Evolutionary conservation across 1,139 yeast species (phyloP).

Genomic region (Casaregolazyma lundiana): DNA sequence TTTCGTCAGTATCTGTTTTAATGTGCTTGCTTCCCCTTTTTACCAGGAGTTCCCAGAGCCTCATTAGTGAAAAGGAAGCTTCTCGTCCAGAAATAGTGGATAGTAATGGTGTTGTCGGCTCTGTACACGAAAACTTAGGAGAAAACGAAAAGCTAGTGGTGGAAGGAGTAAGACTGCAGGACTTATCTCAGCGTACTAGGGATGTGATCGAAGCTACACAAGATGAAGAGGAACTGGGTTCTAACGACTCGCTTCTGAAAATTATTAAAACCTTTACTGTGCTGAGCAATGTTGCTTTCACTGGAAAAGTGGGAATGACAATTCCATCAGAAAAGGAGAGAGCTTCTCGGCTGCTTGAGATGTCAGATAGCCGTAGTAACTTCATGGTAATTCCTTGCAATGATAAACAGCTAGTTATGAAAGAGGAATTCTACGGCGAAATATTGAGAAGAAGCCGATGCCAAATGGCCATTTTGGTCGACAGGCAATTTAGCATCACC

Average conservation of each 20-base stretch:
- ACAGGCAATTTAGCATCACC: slow-evolving; percentile 17
- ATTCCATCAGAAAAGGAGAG: slow-evolving; percentile 39
- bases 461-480: slow-evolving; percentile 18
- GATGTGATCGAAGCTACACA: slow-evolving; percentile 62
- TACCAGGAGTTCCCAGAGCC: slow-evolving; percentile 2
- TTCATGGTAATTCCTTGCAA: slow-evolving; percentile 21
- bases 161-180: slow-evolving; percentile 51
- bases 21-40: slow-evolving; percentile 35
- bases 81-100: too few relatives aligned
- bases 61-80: slow-evolving; percentile 16
- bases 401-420: slow-evolving; percentile 10
- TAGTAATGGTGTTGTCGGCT: too few relatives aligned
- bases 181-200: slow-evolving; percentile 62
- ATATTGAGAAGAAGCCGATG: slow-evolving; percentile 12
- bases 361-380: slow-evolving; percentile 15
- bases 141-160: slow-evolving; percentile 12
- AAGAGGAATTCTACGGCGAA: slow-evolving; percentile 11
- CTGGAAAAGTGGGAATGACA: slow-evolving; percentile 51
- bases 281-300: slow-evolving; percentile 45
- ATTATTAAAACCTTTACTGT: slow-evolving; percentile 53
- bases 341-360: slow-evolving; percentile 1
- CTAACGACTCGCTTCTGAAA: slow-evolving; percentile 46
- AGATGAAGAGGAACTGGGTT: slow-evolving; percentile 32
- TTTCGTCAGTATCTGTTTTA: slow-evolving; percentile 25
- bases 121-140: too few relatives aligned